Evolutionary conservation across 345 rosid genomes (phyloP), one percentile per base, ranked within the genome.

Genomic region (Odontarrhena argentea): DNA sequence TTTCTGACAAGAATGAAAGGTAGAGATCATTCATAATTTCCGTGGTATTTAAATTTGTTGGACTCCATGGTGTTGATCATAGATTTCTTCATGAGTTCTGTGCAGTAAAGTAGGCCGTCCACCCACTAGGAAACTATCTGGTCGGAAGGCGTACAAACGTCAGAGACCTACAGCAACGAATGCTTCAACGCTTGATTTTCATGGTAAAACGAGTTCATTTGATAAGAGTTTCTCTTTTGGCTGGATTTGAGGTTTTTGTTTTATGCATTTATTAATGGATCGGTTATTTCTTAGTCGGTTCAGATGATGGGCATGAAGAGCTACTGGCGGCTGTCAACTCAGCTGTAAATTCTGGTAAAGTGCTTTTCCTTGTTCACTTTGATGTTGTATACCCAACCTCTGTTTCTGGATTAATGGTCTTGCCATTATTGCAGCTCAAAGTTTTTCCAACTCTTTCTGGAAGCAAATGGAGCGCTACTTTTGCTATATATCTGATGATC

Each of bases 71-170:
- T 48, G 56, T 42, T 68, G 70, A 18, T 74, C 55, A 62, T 68
- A 32, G 26, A 48, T 25, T 77, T 66, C 25, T 57, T 74, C 49
- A 47, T 59, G 69, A 73, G 12, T 75, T 77, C 61, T 79, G 32
- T 63, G 67, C 96, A 91, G 97, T 84, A 91, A 85, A 76, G 74
- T 82, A n/a, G 96, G 99, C 56, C 91, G 97, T 72, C 96, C 92
- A 53, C 84, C 93, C 54, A 80, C 89, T 65, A 86, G 97, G 79
- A 94, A 94, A 83, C 87, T 85, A 65, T 82, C 96, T 75, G 97
- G 85, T 70, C 92, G 97, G 51, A 91, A 82, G 79, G 89, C 89
- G 65, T 87, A 91, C 80, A 74, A 75, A 58, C 93, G 91, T 28
- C 89, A 86, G 75, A 85, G 84, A 74, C 88, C 81, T 65, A 60